These are phyloP conservation scores for Syzygium grande DNA, from an alignment of 345 rosid genomes.

Conservation along the genomic window DNA sequence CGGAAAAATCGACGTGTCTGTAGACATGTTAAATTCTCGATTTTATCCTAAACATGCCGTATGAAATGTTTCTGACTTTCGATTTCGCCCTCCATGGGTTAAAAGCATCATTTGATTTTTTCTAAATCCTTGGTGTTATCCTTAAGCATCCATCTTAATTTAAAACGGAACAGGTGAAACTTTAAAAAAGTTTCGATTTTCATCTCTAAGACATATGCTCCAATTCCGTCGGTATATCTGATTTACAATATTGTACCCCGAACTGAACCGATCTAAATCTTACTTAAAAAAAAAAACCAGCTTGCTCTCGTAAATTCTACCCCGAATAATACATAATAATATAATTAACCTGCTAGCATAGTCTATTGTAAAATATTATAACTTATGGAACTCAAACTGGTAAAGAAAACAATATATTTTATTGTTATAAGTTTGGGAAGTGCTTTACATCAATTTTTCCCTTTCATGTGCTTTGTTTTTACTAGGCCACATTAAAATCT, in stretches of 20 bases:
- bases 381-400: neutral
- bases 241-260: neutral
- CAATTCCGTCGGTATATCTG: neutral
- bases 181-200: fast-evolving
- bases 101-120: no score
- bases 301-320: neutral
- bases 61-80: neutral
- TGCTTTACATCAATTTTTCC: neutral
- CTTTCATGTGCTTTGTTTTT: neutral
- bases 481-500: neutral
- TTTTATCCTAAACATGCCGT: neutral
- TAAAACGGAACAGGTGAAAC: neutral
- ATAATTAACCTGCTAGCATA: neutral
- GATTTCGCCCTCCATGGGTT: neutral
- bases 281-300: neutral
- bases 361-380: neutral
- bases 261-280: neutral
- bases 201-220: neutral
- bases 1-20: neutral
- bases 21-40: neutral
- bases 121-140: neutral
- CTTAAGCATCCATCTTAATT: neutral
- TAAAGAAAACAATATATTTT: neutral
- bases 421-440: neutral
- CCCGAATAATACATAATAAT: neutral